A percentile compares a stretch with the other conserved stretches of the same genome.
phyloP scores from a whole-genome alignment of 805 yeast genomes.

The Lachancea lanzarotensis region DNA sequence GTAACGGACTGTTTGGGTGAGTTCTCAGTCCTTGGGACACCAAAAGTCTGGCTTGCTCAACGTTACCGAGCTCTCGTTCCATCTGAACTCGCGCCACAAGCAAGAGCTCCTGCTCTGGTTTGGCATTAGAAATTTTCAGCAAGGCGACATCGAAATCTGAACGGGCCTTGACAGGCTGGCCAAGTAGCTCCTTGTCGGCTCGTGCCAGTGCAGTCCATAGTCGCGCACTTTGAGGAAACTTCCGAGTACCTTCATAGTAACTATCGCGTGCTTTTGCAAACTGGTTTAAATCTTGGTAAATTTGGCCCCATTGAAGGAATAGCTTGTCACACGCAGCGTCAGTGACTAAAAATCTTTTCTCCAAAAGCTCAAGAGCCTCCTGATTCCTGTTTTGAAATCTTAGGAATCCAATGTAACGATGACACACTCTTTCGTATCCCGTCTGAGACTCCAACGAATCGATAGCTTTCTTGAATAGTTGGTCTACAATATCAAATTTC shows the following conservation, averaged over 20 bases:
- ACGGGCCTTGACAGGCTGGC: conserved; percentile 52
- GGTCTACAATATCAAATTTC: conserved; percentile 33
- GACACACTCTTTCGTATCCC: conserved; percentile 46
- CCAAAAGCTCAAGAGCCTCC: conserved; percentile 37
- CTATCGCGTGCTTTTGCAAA: conserved; percentile 41
- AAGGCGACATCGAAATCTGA: conserved; percentile 66
- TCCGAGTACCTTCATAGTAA: conserved; percentile 43
- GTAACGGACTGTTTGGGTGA: conserved; percentile 49
- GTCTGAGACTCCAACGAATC: conserved; percentile 24
- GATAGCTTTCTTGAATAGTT: conserved; percentile 37
- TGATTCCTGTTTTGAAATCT: conserved; percentile 35
- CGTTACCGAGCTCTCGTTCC: conserved; percentile 47
- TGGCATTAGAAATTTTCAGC: conserved; percentile 39
- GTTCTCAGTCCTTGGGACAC: conserved; percentile 52
- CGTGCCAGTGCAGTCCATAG: conserved; percentile 53
- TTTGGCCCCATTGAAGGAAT: conserved; percentile 58
- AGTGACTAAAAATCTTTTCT: conserved; percentile 39
- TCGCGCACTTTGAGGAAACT: conserved; percentile 36
- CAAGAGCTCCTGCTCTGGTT: conserved; percentile 37
- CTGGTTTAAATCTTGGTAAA: conserved; percentile 33
- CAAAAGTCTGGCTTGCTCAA: conserved; percentile 46
- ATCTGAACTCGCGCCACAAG: conserved; percentile 54
- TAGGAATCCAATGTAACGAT: conserved; percentile 49
- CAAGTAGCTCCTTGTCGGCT: conserved; percentile 39
- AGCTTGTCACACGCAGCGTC: conserved; percentile 49